These are phyloP conservation scores for Cylindrotheca fusiformis DNA, from an alignment of 108 stramenopile genomes.

Conservation along the genomic window DNA sequence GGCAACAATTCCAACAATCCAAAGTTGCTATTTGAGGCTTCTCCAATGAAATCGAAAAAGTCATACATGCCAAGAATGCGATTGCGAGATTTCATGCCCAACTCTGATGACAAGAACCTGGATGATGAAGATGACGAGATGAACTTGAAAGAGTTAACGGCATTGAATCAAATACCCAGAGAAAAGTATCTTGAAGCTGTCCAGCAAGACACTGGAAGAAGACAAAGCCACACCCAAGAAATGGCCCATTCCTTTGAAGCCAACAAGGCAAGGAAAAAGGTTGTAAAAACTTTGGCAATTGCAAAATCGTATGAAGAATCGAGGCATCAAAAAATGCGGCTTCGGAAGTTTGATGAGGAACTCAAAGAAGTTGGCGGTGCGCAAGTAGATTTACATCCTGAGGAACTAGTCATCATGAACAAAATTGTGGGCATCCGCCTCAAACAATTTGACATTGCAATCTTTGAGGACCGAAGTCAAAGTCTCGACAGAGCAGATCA, in stretches of 20 bases:
- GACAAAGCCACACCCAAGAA: constrained; percentile 6
- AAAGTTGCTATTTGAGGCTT: too few relatives aligned
- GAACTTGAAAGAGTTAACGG: neutral
- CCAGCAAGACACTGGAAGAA: neutral
- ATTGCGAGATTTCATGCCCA: constrained; percentile 23
- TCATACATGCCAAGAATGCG: constrained; percentile 28
- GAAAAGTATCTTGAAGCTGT: neutral
- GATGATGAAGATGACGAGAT: neutral
- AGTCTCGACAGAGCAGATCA: neutral
- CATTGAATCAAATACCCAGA: neutral
- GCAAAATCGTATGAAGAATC: constrained; percentile 22
- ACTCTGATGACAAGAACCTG: neutral
- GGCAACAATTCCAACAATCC: too few relatives aligned
- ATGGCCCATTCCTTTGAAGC: constrained; percentile 16
- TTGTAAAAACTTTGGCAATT: constrained; percentile 6
- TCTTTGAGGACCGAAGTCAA: neutral
- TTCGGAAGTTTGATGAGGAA: too few relatives aligned
- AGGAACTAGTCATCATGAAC: neutral
- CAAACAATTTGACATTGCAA: neutral
- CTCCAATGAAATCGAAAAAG: too few relatives aligned
- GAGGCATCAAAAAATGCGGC: constrained; percentile 12
- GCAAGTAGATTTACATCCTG: neutral
- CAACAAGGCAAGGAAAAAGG: neutral
- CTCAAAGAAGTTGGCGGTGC: too few relatives aligned
- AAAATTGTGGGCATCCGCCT: neutral